Conservation (phyloP, 2,329 filamentous ascomycete species). For the Aspergillus neotritici region DNA sequence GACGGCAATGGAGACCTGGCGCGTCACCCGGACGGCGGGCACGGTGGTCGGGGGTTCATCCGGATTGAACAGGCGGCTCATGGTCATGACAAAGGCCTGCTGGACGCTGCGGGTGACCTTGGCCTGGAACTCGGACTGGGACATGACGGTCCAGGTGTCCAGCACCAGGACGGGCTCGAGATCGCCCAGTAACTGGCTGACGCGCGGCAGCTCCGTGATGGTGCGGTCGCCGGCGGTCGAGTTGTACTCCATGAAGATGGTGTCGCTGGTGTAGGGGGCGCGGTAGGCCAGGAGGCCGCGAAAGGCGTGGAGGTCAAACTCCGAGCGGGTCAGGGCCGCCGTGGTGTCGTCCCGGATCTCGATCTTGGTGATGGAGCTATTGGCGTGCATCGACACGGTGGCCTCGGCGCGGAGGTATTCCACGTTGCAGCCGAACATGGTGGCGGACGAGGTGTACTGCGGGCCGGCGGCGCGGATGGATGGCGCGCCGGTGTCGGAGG, state of each 20-base stretch:
- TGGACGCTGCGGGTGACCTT: conserved; percentile 26
- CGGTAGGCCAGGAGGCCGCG: conserved; percentile 26
- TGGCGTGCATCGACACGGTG: conserved; percentile 28
- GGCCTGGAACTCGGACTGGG: conserved; percentile 19
- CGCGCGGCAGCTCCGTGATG: conserved; percentile 27
- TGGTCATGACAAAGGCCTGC: conserved; percentile 27
- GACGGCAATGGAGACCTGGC: conserved; percentile 25
- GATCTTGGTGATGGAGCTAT: conserved; percentile 28
- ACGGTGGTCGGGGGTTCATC: conserved; percentile 17
- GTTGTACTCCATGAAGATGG: conserved; percentile 28
- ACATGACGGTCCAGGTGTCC: conserved; percentile 27
- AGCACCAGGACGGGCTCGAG: conserved; percentile 25
- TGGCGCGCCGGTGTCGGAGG: conserved; percentile 10
- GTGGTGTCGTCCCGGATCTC: conserved; percentile 16
- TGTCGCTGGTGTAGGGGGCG: conserved; percentile 30
- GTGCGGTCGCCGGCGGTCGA: conserved; percentile 21
- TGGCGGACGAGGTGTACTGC: conserved; percentile 21
- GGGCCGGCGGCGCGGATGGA: conserved; percentile 6
- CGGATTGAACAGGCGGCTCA: conserved; percentile 29
- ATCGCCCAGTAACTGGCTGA: conserved; percentile 28
- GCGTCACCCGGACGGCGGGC: conserved; percentile 18
- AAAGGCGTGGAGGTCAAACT: conserved; percentile 30
- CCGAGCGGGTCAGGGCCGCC: conserved; percentile 11
- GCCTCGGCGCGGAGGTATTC: conserved; percentile 25
- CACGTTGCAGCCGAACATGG: conserved; percentile 30